Evolutionary conservation across 208 protist genomes (phyloP).

Genomic region (Leishmania aethiopica): DNA sequence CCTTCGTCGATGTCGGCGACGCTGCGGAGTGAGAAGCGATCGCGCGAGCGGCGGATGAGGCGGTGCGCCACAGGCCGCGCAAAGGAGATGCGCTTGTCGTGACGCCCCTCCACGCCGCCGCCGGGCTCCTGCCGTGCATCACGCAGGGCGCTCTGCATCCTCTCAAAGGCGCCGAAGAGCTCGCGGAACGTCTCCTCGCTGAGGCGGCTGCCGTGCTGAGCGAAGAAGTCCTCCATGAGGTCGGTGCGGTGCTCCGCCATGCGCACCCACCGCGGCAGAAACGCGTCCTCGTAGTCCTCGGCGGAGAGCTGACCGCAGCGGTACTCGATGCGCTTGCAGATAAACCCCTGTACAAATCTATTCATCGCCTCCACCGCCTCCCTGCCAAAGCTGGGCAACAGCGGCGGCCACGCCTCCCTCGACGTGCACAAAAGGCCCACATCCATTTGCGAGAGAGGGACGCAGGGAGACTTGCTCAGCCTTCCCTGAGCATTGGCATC

Average conservation of each 20-base stretch:
- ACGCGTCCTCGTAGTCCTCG: slow-evolving; percentile 22
- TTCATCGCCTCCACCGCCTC: slow-evolving; percentile 30
- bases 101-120: not conserved
- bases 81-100: slow-evolving; percentile 44
- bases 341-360: slow-evolving; percentile 38
- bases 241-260: slow-evolving; percentile 29
- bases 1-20: slow-evolving; percentile 30
- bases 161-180: slow-evolving; percentile 34
- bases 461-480: slow-evolving; percentile 27
- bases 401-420: slow-evolving; percentile 32
- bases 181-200: slow-evolving; percentile 21
- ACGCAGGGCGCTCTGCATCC: slow-evolving; percentile 37
- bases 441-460: slow-evolving; percentile 3
- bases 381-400: slow-evolving; percentile 36
- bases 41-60: slow-evolving; percentile 39
- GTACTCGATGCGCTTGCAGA: slow-evolving; percentile 45
- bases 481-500: slow-evolving; percentile 30
- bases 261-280: slow-evolving; percentile 38
- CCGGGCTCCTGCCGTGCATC: slow-evolving; percentile 41
- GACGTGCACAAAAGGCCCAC: slow-evolving; percentile 23
- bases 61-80: slow-evolving; percentile 44
- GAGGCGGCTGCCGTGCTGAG: slow-evolving; percentile 20
- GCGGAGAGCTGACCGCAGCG: slow-evolving; percentile 41
- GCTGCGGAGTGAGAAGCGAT: slow-evolving; percentile 44
- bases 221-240: slow-evolving; percentile 37